Evolutionary conservation across 345 rosid species (phyloP), one percentile per base, ranked within the genome.

Genomic region (Pelargonium nanum): DNA sequence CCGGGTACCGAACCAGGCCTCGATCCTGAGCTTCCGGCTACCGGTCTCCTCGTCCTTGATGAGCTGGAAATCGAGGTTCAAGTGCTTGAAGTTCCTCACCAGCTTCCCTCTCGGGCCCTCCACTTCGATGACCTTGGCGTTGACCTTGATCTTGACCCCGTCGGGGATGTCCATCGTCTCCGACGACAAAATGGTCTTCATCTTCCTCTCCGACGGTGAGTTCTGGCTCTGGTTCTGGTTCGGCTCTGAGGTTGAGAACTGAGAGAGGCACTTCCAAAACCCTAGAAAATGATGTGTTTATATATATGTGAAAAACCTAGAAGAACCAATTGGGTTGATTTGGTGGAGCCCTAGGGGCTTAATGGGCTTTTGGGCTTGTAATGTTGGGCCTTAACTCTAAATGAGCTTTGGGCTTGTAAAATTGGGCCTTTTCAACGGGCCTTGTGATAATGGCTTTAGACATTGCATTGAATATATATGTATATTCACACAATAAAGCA

Each of bases 81-180:
- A 64, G 58, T 79, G 83, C 80, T 79, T 79, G 78, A 79, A 79
- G 65, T 79, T 69, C 7, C 78, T 71, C 17, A 24, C 26, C 51
- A 79, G 78, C 62, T 63, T 79, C 4, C 83, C 80, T 12, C 80
- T 61, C 0, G 83, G 83, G 0, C 83, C 80, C 58, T 76, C 80
- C 26, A 79, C 83, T 72, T 73, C 81, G 10, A 79, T 76, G 50
- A 79, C 10, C 69, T 76, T 76, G 0, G 80, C 80, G 24, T 59
- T 56, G 52, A 79, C 69, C 55, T 76, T 79, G 54, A 79, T 71
- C 22, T 65, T 71, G 12, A 79, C 77, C 26, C 74, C 78, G 0
- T 79, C 83, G 19, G 83, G 83, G 58, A 79, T 76, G 56, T 79
- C 79, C 82, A 78, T 78, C 6, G 79, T 61, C 56, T 79, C 80